Evolutionary conservation across 2,329 filamentous ascomycete species (phyloP).

Genomic region (Beauveria medogensis): DNA sequence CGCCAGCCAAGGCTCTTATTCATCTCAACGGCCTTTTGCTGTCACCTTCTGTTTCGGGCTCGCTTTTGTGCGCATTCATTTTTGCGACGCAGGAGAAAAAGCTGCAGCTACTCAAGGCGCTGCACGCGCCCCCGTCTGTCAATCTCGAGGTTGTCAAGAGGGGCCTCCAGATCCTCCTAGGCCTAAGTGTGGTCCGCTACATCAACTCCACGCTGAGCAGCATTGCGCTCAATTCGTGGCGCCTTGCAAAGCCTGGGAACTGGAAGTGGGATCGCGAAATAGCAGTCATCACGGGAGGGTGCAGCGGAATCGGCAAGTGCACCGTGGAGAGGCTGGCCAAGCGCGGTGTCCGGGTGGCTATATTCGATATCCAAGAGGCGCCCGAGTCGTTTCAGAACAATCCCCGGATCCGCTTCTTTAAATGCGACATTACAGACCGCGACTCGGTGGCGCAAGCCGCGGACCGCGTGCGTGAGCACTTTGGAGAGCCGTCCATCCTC

Average conservation of each 20-base stretch:
- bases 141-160: neutral
- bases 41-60: neutral
- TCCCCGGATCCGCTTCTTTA: conserved; percentile 22
- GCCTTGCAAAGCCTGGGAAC: conserved; percentile 13
- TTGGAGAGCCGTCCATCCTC: conserved; percentile 58
- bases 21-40: neutral
- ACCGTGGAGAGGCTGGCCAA: conserved; percentile 24
- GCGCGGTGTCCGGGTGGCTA: conserved; percentile 53
- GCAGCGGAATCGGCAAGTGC: conserved; percentile 32
- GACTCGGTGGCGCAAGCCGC: conserved; percentile 37
- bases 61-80: neutral
- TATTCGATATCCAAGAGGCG: conserved; percentile 51
- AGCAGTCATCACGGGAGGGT: conserved; percentile 36
- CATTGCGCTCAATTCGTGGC: conserved; percentile 21
- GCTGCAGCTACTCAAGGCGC: neutral
- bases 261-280: conserved; percentile 34
- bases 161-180: neutral
- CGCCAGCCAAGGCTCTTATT: neutral
- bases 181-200: neutral
- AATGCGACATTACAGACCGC: conserved; percentile 33
- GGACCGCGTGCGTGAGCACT: conserved; percentile 26
- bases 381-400: conserved; percentile 19
- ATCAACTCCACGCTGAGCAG: neutral
- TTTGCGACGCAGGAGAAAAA: neutral
- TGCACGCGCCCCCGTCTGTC: neutral